Percentiles rank a stretch among this genome's conserved stretches.
Conservation (phyloP, 108 stramenopile species). For the Fragilaria radians region DNA sequence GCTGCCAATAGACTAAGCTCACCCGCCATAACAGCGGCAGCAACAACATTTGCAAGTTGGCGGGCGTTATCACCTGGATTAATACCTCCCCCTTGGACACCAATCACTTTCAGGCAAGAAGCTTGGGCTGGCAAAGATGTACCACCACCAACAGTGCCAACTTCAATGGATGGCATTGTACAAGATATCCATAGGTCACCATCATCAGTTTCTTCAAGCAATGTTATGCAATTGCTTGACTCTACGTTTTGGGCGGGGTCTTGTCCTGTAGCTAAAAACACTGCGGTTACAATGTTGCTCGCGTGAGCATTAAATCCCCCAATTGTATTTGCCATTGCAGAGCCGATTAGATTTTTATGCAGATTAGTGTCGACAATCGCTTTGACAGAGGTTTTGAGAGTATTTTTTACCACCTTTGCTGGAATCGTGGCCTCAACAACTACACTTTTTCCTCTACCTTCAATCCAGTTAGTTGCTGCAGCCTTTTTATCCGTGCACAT, state of each 20-base stretch:
- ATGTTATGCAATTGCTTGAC: conserved; percentile 89
- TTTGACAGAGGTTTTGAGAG: conserved; percentile 91
- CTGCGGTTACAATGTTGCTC: conserved; percentile 96
- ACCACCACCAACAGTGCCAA: conserved; percentile 98
- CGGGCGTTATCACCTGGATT: conserved; percentile 90
- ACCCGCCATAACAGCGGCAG: conserved; percentile 92
- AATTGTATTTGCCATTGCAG: conserved; percentile 93
- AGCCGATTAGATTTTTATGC: conserved; percentile 97
- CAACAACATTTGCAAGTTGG: conserved; percentile 89
- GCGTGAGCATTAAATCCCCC: conserved; percentile 99
- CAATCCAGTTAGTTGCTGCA: conserved; percentile 96
- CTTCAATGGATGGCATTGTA: conserved; percentile 98
- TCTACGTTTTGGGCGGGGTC: conserved; percentile 99
- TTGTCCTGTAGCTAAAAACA: conserved; percentile 97
- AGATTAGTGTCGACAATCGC: conserved; percentile 90
- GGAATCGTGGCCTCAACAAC: conserved; percentile 93
- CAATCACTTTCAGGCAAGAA: conserved; percentile 91
- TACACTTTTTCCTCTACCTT: conserved; percentile 95
- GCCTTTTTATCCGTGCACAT: conserved; percentile 99
- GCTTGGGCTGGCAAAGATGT: conserved; percentile 92
- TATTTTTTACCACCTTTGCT: conserved; percentile 67
- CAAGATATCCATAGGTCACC: conserved; percentile 89
- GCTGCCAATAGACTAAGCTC: conserved; percentile 96
- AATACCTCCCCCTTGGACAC: conserved; percentile 70
- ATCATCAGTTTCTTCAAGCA: conserved; percentile 85